Evolutionary conservation across 371 early-diverging fungal species (phyloP).

Genomic region (Phascolomyces articulosus): DNA sequence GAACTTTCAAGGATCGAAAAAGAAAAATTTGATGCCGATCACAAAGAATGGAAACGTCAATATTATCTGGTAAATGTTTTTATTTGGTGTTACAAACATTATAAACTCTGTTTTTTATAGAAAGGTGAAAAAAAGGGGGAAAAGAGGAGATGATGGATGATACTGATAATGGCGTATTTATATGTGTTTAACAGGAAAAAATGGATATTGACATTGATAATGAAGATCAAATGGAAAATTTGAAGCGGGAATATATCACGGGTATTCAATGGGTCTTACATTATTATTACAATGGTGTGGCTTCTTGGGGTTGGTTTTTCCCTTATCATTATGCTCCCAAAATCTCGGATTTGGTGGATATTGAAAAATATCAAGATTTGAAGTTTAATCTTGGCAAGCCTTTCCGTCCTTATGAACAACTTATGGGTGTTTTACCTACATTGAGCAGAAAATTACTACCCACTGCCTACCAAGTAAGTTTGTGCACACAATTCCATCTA

Average conservation of each 20-base stretch:
- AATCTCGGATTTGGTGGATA: constrained; percentile 72
- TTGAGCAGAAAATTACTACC: constrained; percentile 83
- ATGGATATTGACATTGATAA: constrained; percentile 64
- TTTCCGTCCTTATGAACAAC: constrained; percentile 96
- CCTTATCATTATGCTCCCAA: constrained; percentile 99
- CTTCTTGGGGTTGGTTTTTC: constrained; percentile 99
- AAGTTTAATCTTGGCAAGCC: constrained; percentile 87
- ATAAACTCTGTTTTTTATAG: no score
- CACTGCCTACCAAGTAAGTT: constrained; percentile 64
- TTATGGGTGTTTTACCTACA: constrained; percentile 98
- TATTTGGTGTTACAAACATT: background rate
- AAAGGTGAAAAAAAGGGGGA: no score
- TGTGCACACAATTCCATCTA: no score
- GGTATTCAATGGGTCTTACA: constrained; percentile 97
- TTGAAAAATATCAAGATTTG: constrained; percentile 57
- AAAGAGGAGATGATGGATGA: background rate
- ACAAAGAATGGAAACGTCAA: constrained; percentile 66
- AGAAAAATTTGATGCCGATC: constrained; percentile 54
- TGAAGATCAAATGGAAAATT: constrained; percentile 51
- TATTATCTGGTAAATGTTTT: constrained; percentile 64
- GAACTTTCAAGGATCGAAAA: constrained; percentile 56
- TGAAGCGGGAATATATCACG: constrained; percentile 85
- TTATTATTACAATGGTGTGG: constrained; percentile 96
- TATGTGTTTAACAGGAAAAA: constrained; percentile 52
- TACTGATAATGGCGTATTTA: background rate